Evolutionary conservation across 1,284 basidiomycete species (phyloP), one percentile per base, ranked within the genome.

Genomic region (Malassezia yamatoensis): DNA sequence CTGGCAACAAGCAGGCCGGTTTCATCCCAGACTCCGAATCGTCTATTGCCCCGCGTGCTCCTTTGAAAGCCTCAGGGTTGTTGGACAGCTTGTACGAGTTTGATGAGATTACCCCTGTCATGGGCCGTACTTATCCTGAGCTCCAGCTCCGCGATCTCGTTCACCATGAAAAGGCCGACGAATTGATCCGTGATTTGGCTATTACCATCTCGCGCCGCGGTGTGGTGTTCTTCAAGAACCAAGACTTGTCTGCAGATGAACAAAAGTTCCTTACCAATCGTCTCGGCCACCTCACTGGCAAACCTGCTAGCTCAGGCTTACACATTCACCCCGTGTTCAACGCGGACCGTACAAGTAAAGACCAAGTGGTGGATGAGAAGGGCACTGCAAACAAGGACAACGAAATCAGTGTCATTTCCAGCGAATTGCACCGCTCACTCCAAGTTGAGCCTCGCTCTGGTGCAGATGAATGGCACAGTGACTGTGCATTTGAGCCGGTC

Each of bases 181-280:
- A 78, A 49, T 70, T 80, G 42, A 67, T 80, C 48, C 69, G 70
- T 24, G 80, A 81, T 63, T 76, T 81, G 10, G 82, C 82, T 0
- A 79, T 78, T 4, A 78, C 82, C 48, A 59, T 62, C 53, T 82
- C 83, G 2, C 80, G 84, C 55, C 82, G 84, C 38, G 83, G 84
- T 11, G 85, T 86, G 44, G 83, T 84, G 29, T 85, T 86, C 76
- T 85, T 87, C 79, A 78, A 81, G 18, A 76, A 80, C 29, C 84
- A 83, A 61, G 76, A 78, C 40, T 59, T 82, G 49, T 75, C 76
- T 3, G 63, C 79, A 9, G 75, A 77, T 8, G 76, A 81, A 51
- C 79, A 81, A 65, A 78, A 78, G 54, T 60, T 66, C 41, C 77
- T 83, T 35, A 78, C 76, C 9, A 71, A 77, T 35, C 76, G 77